Evolutionary conservation across 1,284 basidiomycete species (phyloP).

Genomic region (Inonotus obliquus): DNA sequence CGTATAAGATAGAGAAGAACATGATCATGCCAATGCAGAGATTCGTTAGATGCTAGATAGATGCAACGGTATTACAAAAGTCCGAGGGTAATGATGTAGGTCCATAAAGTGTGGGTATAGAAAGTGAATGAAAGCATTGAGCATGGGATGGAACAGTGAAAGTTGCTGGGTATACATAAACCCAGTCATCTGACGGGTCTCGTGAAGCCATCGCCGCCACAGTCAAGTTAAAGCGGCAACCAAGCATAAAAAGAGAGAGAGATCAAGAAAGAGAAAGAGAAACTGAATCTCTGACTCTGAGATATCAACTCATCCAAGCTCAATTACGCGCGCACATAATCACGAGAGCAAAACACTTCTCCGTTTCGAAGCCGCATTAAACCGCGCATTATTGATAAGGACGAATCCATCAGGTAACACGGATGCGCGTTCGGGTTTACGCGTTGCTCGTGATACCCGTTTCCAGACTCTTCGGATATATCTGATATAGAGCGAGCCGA

Average conservation of each 20-base stretch:
- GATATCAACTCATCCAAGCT: no score
- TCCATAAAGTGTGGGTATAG: neutral
- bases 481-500: conserved; percentile 32
- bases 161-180: neutral
- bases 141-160: neutral
- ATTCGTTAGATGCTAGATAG: neutral
- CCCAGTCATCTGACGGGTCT: neutral
- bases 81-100: neutral
- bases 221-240: neutral
- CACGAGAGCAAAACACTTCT: conserved; percentile 39
- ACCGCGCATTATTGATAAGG: conserved; percentile 39
- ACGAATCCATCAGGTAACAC: conserved; percentile 52
- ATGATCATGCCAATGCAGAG: neutral
- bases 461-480: conserved; percentile 61
- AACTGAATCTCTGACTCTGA: no score
- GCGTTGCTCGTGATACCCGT: conserved; percentile 47
- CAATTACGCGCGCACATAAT: no score
- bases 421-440: conserved; percentile 47
- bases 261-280: no score
- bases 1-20: neutral
- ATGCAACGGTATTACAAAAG: neutral
- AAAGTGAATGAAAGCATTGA: neutral
- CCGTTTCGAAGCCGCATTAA: conserved; percentile 32
- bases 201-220: neutral
- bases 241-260: no score